Conservation (phyloP, 192 early-diverging fungal genomes). For the Umbelopsis vinacea region DNA sequence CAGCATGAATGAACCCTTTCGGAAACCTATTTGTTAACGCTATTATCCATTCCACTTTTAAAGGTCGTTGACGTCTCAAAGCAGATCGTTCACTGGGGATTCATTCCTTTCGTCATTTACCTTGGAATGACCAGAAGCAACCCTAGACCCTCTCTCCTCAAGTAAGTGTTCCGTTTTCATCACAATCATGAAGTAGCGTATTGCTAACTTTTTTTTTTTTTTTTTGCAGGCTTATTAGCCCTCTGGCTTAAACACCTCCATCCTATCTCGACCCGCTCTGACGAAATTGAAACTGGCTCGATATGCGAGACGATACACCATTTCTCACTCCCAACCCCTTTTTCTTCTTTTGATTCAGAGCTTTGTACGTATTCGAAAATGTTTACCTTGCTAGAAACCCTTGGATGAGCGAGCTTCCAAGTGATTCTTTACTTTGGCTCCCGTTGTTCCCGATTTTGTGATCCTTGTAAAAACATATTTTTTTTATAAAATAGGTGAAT, state of each 20-base stretch:
- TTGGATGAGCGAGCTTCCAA: neutral
- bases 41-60: neutral
- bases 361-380: constrained; percentile 17
- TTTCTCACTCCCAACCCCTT: neutral
- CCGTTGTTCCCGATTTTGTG: constrained; percentile 4
- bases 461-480: constrained; percentile 6
- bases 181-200: too few relatives aligned
- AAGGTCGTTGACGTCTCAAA: constrained; percentile 54
- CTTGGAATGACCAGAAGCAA: constrained; percentile 52
- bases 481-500: constrained; percentile 6
- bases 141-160: constrained; percentile 41
- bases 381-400: constrained; percentile 2
- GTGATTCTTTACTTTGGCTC: neutral
- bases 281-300: neutral
- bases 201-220: neutral
- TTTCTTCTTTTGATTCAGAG: neutral
- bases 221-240: constrained; percentile 32
- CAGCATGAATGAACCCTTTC: too few relatives aligned
- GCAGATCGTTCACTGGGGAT: constrained; percentile 62
- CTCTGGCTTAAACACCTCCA: constrained; percentile 31
- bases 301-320: neutral
- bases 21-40: too few relatives aligned
- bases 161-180: constrained; percentile 31
- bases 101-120: constrained; percentile 65
- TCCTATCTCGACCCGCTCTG: neutral